These are phyloP conservation scores for Chamaecyparis obtusa DNA, from an alignment of 75 land plant genomes.

Conservation along the genomic window DNA sequence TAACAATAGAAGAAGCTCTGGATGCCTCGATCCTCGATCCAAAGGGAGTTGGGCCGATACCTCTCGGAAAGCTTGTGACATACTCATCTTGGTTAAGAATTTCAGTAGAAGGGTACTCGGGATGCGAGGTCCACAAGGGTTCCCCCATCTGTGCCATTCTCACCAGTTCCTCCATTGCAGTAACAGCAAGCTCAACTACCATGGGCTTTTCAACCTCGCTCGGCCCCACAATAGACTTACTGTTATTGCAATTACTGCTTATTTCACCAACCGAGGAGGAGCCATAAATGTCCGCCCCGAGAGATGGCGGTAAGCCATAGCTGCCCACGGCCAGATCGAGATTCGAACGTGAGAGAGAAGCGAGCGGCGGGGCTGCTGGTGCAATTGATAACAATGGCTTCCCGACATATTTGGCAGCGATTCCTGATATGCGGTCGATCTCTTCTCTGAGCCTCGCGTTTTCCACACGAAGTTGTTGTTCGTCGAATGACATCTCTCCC, in stretches of 20 bases:
- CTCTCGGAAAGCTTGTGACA: constrained; percentile 49
- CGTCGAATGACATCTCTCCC: constrained; percentile 79
- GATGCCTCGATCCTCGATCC: constrained; percentile 66
- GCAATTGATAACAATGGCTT: constrained; percentile 40
- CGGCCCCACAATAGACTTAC: constrained; percentile 30
- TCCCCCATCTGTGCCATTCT: constrained; percentile 64
- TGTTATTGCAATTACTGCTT: neutral
- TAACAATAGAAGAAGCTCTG: constrained; percentile 60
- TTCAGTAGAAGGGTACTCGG: constrained; percentile 22
- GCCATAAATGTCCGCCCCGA: constrained; percentile 36
- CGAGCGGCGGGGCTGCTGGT: neutral
- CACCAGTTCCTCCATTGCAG: constrained; percentile 85
- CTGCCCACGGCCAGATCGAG: constrained; percentile 29
- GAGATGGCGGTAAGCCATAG: constrained; percentile 8
- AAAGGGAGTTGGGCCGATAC: constrained; percentile 58
- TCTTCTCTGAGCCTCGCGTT: constrained; percentile 75
- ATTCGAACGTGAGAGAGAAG: constrained; percentile 20
- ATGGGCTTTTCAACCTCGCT: constrained; percentile 68
- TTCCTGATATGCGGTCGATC: constrained; percentile 78
- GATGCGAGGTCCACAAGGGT: constrained; percentile 63
- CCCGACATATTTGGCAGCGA: constrained; percentile 82
- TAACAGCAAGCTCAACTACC: constrained; percentile 83
- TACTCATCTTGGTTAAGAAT: constrained; percentile 65
- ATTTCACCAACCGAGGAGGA: constrained; percentile 30
- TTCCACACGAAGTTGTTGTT: constrained; percentile 75